Conservation (phyloP, 805 yeast species). For the Kodamaea sagamina region DNA sequence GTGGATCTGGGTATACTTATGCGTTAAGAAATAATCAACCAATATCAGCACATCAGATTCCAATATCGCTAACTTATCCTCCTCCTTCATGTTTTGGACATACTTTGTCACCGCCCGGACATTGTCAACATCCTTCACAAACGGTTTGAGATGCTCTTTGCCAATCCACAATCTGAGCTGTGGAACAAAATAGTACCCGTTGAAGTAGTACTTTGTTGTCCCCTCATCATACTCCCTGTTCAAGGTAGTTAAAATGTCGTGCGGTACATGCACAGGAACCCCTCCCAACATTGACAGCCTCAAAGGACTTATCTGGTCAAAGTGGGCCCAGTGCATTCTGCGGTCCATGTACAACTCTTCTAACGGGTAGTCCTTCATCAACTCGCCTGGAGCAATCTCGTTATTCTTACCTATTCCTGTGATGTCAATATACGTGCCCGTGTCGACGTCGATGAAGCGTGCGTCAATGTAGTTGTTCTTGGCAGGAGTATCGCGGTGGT, state of each 20-base stretch:
- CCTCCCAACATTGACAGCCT: constrained; percentile 14
- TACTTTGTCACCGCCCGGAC: constrained; percentile 2
- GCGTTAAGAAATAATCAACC: constrained; percentile 14
- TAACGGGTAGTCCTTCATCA: not conserved
- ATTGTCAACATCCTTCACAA: constrained; percentile 7
- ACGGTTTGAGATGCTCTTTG: constrained; percentile 9
- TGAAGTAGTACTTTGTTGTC: constrained; percentile 10
- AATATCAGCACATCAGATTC: constrained; percentile 12
- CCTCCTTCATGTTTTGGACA: constrained; percentile 12
- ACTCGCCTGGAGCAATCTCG: constrained; percentile 1
- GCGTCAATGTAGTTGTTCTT: constrained; percentile 23
- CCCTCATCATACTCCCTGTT: constrained; percentile 15
- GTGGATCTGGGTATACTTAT: constrained; percentile 13
- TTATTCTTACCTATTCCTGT: constrained; percentile 15
- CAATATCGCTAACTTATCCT: constrained; percentile 10
- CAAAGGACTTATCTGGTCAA: constrained; percentile 21
- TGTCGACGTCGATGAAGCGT: constrained; percentile 19
- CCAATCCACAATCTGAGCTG: constrained; percentile 14
- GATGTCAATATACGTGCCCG: constrained; percentile 19
- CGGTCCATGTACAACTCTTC: constrained; percentile 32
- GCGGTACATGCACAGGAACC: constrained; percentile 17
- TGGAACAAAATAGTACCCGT: constrained; percentile 15
- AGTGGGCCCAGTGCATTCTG: constrained; percentile 34
- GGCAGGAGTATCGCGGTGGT: constrained; percentile 30
- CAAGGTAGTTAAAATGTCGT: constrained; percentile 13